Evolutionary conservation across 2,329 filamentous ascomycete species (phyloP).

Genomic region (Colletotrichum siamense): DNA sequence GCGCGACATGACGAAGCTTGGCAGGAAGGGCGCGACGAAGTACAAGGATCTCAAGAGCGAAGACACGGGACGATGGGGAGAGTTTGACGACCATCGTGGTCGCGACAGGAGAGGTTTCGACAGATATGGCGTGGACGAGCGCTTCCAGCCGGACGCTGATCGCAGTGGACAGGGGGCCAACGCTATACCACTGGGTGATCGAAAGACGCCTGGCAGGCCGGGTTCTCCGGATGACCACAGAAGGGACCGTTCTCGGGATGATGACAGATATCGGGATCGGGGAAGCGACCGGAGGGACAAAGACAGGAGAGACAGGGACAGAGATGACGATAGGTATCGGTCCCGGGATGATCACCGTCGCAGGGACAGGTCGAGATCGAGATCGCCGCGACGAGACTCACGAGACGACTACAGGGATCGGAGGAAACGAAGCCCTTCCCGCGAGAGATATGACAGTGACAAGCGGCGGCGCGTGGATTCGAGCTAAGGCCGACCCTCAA

Average conservation of each 20-base stretch:
- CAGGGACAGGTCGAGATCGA: slow-evolving; percentile 51
- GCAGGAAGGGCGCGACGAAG: slow-evolving; percentile 88
- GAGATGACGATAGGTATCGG: slow-evolving; percentile 35
- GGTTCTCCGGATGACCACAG: slow-evolving; percentile 22
- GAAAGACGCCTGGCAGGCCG: slow-evolving; percentile 39
- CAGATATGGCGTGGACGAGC: slow-evolving; percentile 60
- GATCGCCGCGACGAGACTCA: slow-evolving; percentile 54
- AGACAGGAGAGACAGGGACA: slow-evolving; percentile 26
- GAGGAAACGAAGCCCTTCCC: slow-evolving; percentile 63
- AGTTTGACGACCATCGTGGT: slow-evolving; percentile 56
- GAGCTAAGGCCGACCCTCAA: slow-evolving; percentile 26
- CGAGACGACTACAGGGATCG: slow-evolving; percentile 51
- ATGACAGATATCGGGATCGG: slow-evolving; percentile 42
- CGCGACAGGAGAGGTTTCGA: slow-evolving; percentile 38
- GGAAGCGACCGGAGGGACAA: slow-evolving; percentile 31
- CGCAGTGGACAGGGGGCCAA: slow-evolving; percentile 69
- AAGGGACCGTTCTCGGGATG: slow-evolving; percentile 36
- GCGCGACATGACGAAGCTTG: slow-evolving; percentile 91
- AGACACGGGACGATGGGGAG: slow-evolving; percentile 89
- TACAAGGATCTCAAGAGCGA: slow-evolving; percentile 89
- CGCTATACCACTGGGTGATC: slow-evolving; percentile 70
- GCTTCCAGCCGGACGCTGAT: slow-evolving; percentile 68
- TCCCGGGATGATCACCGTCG: slow-evolving; percentile 37
- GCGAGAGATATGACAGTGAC: slow-evolving; percentile 60
- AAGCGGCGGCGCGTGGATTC: slow-evolving; percentile 63